Conservation (phyloP, 2,329 filamentous ascomycete genomes). For the Colletotrichum sp. region DNA sequence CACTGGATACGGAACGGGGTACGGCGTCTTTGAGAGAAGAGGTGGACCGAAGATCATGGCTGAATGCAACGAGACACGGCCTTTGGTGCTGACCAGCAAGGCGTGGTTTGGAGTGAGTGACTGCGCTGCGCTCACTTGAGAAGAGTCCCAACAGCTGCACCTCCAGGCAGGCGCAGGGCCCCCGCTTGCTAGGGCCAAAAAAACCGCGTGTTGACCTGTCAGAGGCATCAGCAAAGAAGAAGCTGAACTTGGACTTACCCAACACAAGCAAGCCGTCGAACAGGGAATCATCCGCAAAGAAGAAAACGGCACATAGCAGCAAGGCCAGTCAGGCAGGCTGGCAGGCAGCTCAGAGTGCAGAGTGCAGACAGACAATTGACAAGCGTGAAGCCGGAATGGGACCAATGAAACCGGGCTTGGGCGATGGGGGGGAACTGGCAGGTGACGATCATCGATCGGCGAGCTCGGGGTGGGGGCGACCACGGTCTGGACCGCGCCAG, state of each 20-base stretch:
- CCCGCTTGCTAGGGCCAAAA: neutral
- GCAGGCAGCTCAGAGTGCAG: neutral
- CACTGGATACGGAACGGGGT: neutral
- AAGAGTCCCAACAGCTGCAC: neutral
- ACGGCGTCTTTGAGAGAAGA: neutral
- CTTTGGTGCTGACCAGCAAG: neutral
- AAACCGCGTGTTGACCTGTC: neutral
- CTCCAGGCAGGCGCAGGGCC: neutral
- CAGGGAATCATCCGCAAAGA: neutral
- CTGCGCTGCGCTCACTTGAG: neutral
- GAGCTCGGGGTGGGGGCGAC: neutral
- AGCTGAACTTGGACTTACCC: neutral
- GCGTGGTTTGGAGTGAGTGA: neutral
- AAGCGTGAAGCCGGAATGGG: neutral
- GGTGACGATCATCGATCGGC: slow-evolving; percentile 17
- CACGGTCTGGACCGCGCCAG: slow-evolving; percentile 12
- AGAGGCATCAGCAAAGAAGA: neutral
- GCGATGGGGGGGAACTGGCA: neutral
- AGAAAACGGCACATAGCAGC: neutral
- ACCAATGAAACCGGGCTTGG: slow-evolving; percentile 1
- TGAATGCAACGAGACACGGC: neutral
- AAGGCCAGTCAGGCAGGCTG: neutral
- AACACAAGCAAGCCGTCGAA: neutral
- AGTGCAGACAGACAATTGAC: neutral
- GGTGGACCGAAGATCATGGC: neutral